Evolutionary conservation across 495 filamentous ascomycete species (phyloP), one percentile per base, ranked within the genome.

Genomic region (Hypoxylon fuscum): DNA sequence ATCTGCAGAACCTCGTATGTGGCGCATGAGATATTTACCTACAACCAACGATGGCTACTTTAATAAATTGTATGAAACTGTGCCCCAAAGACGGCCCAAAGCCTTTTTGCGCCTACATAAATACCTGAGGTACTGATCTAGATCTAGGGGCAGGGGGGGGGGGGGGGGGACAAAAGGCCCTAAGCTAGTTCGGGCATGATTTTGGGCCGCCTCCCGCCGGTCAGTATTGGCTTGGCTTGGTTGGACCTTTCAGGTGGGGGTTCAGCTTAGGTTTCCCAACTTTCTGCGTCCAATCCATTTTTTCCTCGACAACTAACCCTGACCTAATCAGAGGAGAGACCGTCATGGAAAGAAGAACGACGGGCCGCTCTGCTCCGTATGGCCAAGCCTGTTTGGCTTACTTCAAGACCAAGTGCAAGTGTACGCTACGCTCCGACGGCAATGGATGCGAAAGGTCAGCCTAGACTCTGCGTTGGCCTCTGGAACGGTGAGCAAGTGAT

Each of bases 301-400:
- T 31, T 10, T 5, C 5, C 27, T 31, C 10, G 27, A 31, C 27
- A 31, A 31, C 27, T 31, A 31, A 4, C 27, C 27, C 27, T 31
- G 27, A 31, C 27, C 27, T 31, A 31, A 4, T 31, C 27, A 31
- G 27, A 5, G 10, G 27, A 31, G 27, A 31, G 27, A 31, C 27
- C 5, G 27, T 10, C 5, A 31, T 31, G 27, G 5, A 31, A 31
- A 31, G 10, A 31, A 31, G 27, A 31, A 31, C 27, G 27, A 10
- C 27, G 5, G 27, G 27, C 10, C 27, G 27, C 27, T 31, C 27
- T 5, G 27, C 27, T 31, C 27, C 29, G 81, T 82, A 74, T 59
- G 74, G 75, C 18, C 63, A 71, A 14, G 76, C 77, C 21, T 79
- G 77, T 58, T 50, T 64, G 38, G 74, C 75, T 59, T 79, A 76